Conservation (phyloP, 192 early-diverging fungal genomes). For the Spizellomyces punctatus region DNA sequence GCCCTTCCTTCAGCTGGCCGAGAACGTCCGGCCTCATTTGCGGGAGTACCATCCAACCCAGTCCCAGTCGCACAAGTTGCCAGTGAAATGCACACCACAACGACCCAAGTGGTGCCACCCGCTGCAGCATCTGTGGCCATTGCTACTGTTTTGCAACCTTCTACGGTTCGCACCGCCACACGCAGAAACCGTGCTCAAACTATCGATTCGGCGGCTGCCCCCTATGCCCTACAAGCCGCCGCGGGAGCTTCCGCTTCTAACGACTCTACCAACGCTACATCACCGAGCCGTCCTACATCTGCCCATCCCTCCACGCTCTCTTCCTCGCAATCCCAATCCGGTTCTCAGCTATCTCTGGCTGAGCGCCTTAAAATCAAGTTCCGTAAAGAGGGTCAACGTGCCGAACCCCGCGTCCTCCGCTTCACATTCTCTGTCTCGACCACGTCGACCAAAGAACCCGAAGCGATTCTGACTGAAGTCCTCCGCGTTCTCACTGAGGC, state of each 20-base stretch:
- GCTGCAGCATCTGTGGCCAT: conserved; percentile 17
- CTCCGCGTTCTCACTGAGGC: conserved; percentile 44
- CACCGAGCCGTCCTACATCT: conserved; percentile 14
- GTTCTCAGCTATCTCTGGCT: conserved; percentile 38
- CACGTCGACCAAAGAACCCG: conserved; percentile 60
- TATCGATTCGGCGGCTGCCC: conserved; percentile 30
- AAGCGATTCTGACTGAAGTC: conserved; percentile 52
- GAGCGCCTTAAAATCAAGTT: conserved; percentile 38
- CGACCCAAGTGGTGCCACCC: conserved; percentile 3
- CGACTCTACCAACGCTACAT: background rate
- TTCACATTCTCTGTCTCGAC: conserved; percentile 61
- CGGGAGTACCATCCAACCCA: conserved; percentile 39
- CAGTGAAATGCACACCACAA: conserved; percentile 37
- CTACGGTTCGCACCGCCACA: conserved; percentile 10
- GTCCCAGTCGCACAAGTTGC: conserved; percentile 9
- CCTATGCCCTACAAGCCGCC: conserved; percentile 15
- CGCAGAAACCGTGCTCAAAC: conserved; percentile 47
- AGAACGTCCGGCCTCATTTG: conserved; percentile 47
- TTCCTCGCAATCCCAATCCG: background rate
- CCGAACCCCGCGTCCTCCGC: conserved; percentile 55
- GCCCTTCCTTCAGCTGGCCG: conserved; percentile 18
- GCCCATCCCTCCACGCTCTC: background rate
- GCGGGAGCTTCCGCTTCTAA: conserved; percentile 10
- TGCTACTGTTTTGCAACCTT: conserved; percentile 18
- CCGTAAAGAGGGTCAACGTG: conserved; percentile 13